Conservation (phyloP, 345 rosid genomes). For the Clausena lansium region DNA sequence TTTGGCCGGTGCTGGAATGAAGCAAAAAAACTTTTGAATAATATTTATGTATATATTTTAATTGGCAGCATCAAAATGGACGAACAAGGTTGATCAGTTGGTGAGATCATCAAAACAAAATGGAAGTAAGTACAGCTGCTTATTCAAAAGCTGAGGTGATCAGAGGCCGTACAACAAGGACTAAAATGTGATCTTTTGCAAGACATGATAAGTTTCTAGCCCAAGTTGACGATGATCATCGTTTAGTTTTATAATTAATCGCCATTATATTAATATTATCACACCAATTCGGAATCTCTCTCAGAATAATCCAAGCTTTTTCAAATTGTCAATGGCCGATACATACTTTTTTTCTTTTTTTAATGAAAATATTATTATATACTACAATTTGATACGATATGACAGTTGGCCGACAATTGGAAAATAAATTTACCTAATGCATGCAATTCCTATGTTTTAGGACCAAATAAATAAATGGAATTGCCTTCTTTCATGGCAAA, state of each 20-base stretch:
- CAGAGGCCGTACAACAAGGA: conserved; percentile 10
- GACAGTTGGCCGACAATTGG: neutral
- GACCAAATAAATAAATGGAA: neutral
- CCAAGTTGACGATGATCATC: neutral
- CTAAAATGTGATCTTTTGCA: conserved; percentile 6
- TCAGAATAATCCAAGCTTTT: neutral
- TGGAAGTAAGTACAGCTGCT: neutral
- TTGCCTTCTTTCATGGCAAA: neutral
- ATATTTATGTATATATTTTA: neutral
- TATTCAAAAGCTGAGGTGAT: neutral
- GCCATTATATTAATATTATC: neutral
- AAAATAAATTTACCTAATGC: neutral
- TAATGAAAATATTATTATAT: neutral
- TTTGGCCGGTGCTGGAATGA: neutral
- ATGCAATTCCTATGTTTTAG: neutral
- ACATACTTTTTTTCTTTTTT: too few relatives aligned
- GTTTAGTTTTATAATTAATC: neutral
- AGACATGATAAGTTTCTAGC: neutral
- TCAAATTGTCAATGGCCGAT: neutral
- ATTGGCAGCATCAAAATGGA: neutral
- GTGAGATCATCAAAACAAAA: neutral
- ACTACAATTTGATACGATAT: neutral
- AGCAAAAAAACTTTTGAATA: neutral
- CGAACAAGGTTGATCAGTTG: conserved; percentile 3
- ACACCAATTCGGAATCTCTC: neutral